Evolutionary conservation across 192 early-diverging fungal genomes (phyloP).

Genomic region (Entophlyctis luteolus): DNA sequence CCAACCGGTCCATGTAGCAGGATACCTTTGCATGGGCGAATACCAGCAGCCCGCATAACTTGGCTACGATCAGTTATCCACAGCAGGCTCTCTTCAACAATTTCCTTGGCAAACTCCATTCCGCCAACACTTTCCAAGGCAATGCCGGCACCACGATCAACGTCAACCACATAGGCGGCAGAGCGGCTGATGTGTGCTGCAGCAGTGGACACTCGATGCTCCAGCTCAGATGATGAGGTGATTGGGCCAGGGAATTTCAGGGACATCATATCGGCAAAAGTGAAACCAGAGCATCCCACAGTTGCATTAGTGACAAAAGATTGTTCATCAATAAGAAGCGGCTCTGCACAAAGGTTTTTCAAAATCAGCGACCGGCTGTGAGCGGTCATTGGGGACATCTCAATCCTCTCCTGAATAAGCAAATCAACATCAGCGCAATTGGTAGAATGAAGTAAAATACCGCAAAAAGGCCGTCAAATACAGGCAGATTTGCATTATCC

Average conservation of each 20-base stretch:
- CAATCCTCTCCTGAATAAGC: no score
- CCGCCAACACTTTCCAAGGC: slow-evolving; percentile 82
- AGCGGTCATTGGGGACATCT: no score
- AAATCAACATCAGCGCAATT: no score
- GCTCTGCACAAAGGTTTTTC: background rate
- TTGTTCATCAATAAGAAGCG: background rate
- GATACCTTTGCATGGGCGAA: slow-evolving; percentile 73
- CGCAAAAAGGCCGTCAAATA: background rate
- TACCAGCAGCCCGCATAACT: slow-evolving; percentile 62
- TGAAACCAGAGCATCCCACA: background rate
- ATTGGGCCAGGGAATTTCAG: background rate
- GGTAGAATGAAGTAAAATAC: background rate
- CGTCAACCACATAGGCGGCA: slow-evolving; percentile 11
- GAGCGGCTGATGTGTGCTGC: background rate
- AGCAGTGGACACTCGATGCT: background rate
- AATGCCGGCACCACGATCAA: slow-evolving; percentile 47
- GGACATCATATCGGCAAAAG: background rate
- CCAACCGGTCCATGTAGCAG: slow-evolving; percentile 55
- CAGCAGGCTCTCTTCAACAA: slow-evolving; percentile 70
- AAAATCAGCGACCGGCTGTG: background rate
- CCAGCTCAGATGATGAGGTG: no score
- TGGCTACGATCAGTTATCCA: slow-evolving; percentile 69
- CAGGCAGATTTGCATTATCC: background rate
- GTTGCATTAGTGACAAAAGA: background rate
- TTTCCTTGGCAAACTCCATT: slow-evolving; percentile 65